A percentile compares a stretch with the other conserved stretches of the same genome.
These are phyloP conservation scores for Ophiosphaerella korrae DNA, from an alignment of 2,329 filamentous ascomycete species.

Conservation along the genomic window DNA sequence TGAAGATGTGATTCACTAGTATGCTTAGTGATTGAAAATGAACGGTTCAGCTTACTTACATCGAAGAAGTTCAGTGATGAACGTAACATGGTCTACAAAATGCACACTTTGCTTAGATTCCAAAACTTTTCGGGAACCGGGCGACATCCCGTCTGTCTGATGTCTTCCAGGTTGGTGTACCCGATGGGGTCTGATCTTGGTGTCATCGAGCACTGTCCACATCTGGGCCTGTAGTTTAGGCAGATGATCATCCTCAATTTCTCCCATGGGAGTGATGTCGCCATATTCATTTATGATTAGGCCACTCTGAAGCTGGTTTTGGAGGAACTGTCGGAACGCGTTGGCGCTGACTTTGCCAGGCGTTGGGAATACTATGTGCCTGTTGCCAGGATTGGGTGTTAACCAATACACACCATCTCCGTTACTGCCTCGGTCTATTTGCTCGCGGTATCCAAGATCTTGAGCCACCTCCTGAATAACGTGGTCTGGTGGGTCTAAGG, in stretches of 20 bases:
- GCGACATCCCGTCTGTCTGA: neutral
- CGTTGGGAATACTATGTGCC: neutral
- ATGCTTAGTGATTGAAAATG: neutral
- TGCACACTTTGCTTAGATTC: neutral
- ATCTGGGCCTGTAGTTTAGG: slow-evolving; percentile 11
- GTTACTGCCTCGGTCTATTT: neutral
- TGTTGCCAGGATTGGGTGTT: slow-evolving; percentile 13
- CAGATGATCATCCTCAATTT: slow-evolving; percentile 3
- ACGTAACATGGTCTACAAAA: slow-evolving; percentile 3
- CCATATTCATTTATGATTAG: slow-evolving; percentile 10
- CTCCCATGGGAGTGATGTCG: neutral
- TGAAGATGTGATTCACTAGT: slow-evolving; percentile 7
- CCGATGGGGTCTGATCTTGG: neutral
- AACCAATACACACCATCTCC: slow-evolving; percentile 18
- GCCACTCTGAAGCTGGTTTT: neutral
- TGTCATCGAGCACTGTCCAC: slow-evolving; percentile 2
- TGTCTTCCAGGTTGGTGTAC: neutral
- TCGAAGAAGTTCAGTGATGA: slow-evolving; percentile 5
- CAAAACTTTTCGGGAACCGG: neutral
- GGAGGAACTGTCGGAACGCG: slow-evolving; percentile 5
- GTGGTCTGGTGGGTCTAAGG: too few species aligned
- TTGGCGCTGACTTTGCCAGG: slow-evolving; percentile 6
- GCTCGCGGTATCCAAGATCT: slow-evolving; percentile 1
- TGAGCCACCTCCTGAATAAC: too few species aligned
- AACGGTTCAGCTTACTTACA: neutral